phyloP scores from a whole-genome alignment of 768 basidiomycete genomes.

The Infundibulicybe gibba region DNA sequence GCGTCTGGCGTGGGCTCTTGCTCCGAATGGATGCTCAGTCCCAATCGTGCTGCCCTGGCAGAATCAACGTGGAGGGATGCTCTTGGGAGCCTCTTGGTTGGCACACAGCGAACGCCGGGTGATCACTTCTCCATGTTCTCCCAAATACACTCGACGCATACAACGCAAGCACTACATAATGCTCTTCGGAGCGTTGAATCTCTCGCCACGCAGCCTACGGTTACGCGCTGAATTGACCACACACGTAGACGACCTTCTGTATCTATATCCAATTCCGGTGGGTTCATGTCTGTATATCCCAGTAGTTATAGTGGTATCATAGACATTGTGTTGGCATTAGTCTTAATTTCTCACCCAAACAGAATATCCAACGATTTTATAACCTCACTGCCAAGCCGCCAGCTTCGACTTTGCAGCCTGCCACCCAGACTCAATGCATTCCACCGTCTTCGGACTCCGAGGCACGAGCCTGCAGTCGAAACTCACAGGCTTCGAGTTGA shows the following conservation, averaged over 20 bases:
- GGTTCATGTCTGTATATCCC: too few species aligned
- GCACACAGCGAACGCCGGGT: neutral
- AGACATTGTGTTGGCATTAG: too few species aligned
- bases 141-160: neutral
- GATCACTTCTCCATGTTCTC: neutral
- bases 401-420: neutral
- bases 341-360: too few species aligned
- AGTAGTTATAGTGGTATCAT: too few species aligned
- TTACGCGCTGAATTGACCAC: too few species aligned
- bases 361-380: too few species aligned
- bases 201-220: too few species aligned
- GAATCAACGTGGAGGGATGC: neutral
- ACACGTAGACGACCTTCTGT: too few species aligned
- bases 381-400: too few species aligned
- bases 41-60: neutral
- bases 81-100: neutral
- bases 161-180: neutral
- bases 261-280: too few species aligned
- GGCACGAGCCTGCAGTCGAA: neutral
- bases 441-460: neutral
- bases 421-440: neutral
- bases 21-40: neutral
- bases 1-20: neutral
- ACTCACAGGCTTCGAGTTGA: too few species aligned
- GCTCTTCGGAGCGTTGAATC: neutral